Base-by-base conservation (phyloP, 371 early-diverging fungal species). In the Batkoa obscura region DNA sequence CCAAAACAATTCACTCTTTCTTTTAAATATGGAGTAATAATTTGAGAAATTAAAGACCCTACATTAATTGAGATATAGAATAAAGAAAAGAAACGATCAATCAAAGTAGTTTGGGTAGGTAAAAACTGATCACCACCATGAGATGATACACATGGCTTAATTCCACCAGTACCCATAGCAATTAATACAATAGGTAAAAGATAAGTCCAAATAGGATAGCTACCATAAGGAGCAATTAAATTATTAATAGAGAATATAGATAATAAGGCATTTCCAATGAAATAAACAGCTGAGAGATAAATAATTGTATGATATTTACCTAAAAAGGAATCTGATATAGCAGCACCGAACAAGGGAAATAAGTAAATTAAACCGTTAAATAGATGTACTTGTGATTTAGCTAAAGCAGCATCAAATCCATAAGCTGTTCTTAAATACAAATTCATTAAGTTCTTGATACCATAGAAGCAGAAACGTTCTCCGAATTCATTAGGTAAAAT, bases 291-390 rank as follows among this genome's bases (percentile, higher is more conserved):
- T 12, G 45, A 43, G 34, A 56, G 30, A 38, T 43, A 58, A 39
- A 79, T 67, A 50, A 83, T 83, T 51, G 83, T 83, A 64, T 59
- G 61, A 71, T 70, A 82, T 67, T 76, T 79, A 63, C 78, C 82
- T 46, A 79, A 62, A 62, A 68, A 72, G 17, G 72, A 72, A 63
- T 83, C 86, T 8, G 81, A 73, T 38, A 81, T 34, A 42, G 79
- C 67, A 52, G 78, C 78, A 41, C 83, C 81, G 17, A 78, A 39
- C 42, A 86, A 62, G 10, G 83, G 79, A 64, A 71, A 72, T 60
- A 79, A 66, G 65, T 81, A 83, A 23, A 75, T 69, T 58, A 76
- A 58, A 61, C 72, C 69, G 13, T 67, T 69, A 60, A 76, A 81
- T 50, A 66, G 51, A 55, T 73, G 73, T 1, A 72, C 62, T 54